phyloP scores from a whole-genome alignment of 257 asterid genomes.

The Leptodermis oblonga region DNA sequence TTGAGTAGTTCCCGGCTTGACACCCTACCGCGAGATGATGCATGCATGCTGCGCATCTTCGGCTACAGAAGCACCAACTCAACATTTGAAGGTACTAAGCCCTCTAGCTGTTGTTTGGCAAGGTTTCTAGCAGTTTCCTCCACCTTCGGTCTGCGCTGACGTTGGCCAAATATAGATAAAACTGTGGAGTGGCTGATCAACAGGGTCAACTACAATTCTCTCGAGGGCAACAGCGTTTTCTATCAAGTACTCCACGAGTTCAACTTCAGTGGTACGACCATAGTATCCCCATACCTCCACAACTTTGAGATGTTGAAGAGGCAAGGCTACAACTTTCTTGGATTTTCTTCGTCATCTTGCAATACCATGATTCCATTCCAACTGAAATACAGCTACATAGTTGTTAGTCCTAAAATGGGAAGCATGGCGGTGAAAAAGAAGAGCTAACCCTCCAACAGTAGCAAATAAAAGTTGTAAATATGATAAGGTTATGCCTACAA shows the following conservation, averaged over 20 bases:
- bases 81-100: background rate
- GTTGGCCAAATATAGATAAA: too few species aligned
- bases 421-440: too few species aligned
- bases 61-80: background rate
- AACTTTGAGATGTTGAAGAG: slow-evolving; percentile 2
- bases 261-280: background rate
- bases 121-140: background rate
- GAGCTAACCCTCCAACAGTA: too few species aligned
- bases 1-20: too few species aligned
- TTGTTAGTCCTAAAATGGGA: too few species aligned
- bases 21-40: too few species aligned
- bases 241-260: slow-evolving; percentile 4
- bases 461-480: too few species aligned
- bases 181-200: too few species aligned
- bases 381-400: background rate
- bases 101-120: background rate
- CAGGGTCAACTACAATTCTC: background rate
- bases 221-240: slow-evolving; percentile 5
- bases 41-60: too few species aligned
- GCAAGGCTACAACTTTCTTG: background rate
- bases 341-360: background rate
- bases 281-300: background rate
- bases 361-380: background rate
- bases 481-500: too few species aligned
- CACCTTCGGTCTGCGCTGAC: background rate